These are phyloP conservation scores for Protomyces macrosporus DNA, from an alignment of 1,139 yeast genomes.

Conservation along the genomic window DNA sequence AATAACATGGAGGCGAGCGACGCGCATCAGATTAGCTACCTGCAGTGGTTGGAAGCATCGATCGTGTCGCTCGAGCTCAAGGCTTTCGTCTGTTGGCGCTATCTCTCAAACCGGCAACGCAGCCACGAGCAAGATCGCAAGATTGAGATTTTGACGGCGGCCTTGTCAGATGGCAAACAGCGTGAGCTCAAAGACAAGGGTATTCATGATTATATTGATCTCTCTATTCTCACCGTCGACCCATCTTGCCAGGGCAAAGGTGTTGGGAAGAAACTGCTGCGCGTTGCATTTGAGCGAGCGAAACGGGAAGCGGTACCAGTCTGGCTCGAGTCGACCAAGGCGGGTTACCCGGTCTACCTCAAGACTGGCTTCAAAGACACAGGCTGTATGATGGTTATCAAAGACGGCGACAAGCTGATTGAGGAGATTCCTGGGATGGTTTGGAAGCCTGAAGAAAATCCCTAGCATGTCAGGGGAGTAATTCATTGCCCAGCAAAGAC, in stretches of 20 bases:
- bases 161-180: neutral
- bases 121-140: neutral
- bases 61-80: neutral
- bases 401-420: neutral
- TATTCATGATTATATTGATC: neutral
- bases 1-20: neutral
- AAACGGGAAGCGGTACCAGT: neutral
- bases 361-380: slow-evolving; percentile 9
- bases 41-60: neutral
- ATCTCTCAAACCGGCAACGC: neutral
- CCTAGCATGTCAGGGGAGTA: too few species aligned
- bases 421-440: neutral
- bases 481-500: too few species aligned
- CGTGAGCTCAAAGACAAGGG: neutral
- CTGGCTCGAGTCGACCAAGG: slow-evolving; percentile 6
- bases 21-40: neutral
- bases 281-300: neutral
- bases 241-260: slow-evolving; percentile 1
- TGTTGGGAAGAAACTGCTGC: slow-evolving; percentile 4
- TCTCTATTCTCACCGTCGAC: neutral
- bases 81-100: neutral
- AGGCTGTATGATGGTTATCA: neutral
- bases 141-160: neutral
- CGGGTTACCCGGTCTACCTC: slow-evolving; percentile 9
- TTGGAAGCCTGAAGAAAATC: neutral